Conservation (phyloP, 495 filamentous ascomycete species). For the Thermochaetoides thermophila region DNA sequence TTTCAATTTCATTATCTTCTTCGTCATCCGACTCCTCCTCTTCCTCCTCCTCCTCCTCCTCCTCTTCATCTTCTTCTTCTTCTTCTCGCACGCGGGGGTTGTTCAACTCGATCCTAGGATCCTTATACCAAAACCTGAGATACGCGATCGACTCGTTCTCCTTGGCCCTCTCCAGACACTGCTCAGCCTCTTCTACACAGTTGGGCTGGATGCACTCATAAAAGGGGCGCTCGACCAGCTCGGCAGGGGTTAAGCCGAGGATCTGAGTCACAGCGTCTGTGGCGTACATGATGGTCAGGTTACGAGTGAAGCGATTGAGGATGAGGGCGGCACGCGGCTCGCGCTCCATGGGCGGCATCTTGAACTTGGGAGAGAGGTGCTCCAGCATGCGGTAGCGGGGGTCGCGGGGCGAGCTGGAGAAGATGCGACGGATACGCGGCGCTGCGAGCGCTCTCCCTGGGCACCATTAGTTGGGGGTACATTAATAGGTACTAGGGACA, state of each 20-base stretch:
- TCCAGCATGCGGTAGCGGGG: conserved; percentile 86
- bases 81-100: conserved; percentile 19
- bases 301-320: conserved; percentile 75
- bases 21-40: conserved; percentile 9
- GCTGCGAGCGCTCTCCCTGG: conserved; percentile 66
- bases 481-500: too few relatives aligned
- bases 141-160: conserved; percentile 92
- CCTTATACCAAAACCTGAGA: conserved; percentile 74
- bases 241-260: conserved; percentile 50
- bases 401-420: conserved; percentile 68
- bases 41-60: conserved; percentile 14
- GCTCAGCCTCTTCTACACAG: conserved; percentile 58
- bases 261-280: conserved; percentile 60
- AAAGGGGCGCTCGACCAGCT: conserved; percentile 57
- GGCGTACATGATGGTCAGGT: conserved; percentile 74
- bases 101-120: conserved; percentile 40
- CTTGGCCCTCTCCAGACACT: conserved; percentile 71
- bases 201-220: conserved; percentile 70
- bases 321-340: conserved; percentile 77
- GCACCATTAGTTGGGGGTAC: too few relatives aligned
- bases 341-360: conserved; percentile 45
- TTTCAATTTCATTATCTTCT: conserved; percentile 1
- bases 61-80: conserved; percentile 19
- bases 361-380: conserved; percentile 72
- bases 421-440: conserved; percentile 61